A percentile compares a stretch with the other conserved stretches of the same genome.
Evolutionary conservation across 345 rosid genomes (phyloP).

Genomic region (Brassica cretica): DNA sequence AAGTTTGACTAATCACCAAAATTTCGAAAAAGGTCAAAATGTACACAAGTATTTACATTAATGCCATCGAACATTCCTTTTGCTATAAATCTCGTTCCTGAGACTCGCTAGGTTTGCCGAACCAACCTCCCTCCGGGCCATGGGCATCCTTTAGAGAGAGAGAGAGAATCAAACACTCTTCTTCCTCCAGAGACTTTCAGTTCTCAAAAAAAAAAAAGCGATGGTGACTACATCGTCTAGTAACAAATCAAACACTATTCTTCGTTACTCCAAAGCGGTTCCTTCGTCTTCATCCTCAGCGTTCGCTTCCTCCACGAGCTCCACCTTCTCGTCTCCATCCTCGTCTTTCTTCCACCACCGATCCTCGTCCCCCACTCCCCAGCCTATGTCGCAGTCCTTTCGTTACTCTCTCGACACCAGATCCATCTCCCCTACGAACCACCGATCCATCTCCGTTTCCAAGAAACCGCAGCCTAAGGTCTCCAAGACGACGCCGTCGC

Average conservation of each 20-base stretch:
- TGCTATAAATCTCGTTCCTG: conserved; percentile 34
- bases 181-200: background rate
- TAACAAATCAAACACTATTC: conserved; percentile 29
- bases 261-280: conserved; percentile 32
- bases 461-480: conserved; percentile 39
- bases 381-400: conserved; percentile 28
- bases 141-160: conserved; percentile 5
- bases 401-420: conserved; percentile 32
- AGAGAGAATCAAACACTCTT: background rate
- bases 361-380: conserved; percentile 32
- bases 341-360: conserved; percentile 34
- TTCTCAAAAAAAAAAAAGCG: background rate
- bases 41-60: conserved; percentile 9
- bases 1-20: conserved; percentile 28
- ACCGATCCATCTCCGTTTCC: conserved; percentile 51
- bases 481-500: conserved; percentile 25
- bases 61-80: conserved; percentile 23
- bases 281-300: conserved; percentile 31
- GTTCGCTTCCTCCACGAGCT: conserved; percentile 40
- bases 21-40: conserved; percentile 24
- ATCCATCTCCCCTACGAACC: conserved; percentile 41
- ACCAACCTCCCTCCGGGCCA: conserved; percentile 34
- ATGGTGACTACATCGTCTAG: conserved; percentile 39
- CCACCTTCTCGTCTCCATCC: conserved; percentile 37
- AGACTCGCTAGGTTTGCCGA: conserved; percentile 44